Evolutionary conservation across 1,139 yeast genomes (phyloP).

Genomic region (Candida sp.): DNA sequence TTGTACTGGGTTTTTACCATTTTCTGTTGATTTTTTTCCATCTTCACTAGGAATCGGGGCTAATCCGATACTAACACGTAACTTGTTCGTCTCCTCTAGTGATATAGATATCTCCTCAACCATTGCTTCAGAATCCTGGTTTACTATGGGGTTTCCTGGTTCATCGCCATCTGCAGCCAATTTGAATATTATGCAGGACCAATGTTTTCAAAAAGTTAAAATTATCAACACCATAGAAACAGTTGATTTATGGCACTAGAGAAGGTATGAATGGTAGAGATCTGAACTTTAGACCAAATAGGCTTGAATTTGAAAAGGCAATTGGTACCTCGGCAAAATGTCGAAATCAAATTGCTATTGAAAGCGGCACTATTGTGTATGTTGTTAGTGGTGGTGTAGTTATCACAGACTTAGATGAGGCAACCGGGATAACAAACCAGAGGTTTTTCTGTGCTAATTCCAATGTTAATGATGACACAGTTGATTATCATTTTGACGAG

Average conservation of each 20-base stretch:
- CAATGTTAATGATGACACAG: constrained; percentile 6
- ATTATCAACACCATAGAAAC: not conserved
- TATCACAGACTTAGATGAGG: constrained; percentile 29
- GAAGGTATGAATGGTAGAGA: not conserved
- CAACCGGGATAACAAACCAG: constrained; percentile 23
- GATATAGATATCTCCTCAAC: constrained; percentile 28
- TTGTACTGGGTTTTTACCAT: not conserved
- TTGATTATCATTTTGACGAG: constrained; percentile 19
- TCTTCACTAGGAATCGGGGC: constrained; percentile 22
- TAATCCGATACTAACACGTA: constrained; percentile 29
- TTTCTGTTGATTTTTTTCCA: not conserved
- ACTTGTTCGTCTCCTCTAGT: constrained; percentile 36
- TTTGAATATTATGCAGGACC: not conserved
- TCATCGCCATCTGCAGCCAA: not conserved
- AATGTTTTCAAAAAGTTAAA: constrained; percentile 1
- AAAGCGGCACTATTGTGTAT: constrained; percentile 47
- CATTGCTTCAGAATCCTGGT: constrained; percentile 8
- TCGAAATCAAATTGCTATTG: constrained; percentile 33
- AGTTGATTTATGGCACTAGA: not conserved
- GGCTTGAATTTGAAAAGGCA: constrained; percentile 13
- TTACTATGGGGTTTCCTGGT: not conserved
- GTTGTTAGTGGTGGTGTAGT: constrained; percentile 72
- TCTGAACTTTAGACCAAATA: not conserved
- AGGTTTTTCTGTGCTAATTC: constrained; percentile 51
- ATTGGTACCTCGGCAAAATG: constrained; percentile 30